Evolutionary conservation across 2,329 filamentous ascomycete species (phyloP).

Genomic region (Pochonia chlamydosporia): DNA sequence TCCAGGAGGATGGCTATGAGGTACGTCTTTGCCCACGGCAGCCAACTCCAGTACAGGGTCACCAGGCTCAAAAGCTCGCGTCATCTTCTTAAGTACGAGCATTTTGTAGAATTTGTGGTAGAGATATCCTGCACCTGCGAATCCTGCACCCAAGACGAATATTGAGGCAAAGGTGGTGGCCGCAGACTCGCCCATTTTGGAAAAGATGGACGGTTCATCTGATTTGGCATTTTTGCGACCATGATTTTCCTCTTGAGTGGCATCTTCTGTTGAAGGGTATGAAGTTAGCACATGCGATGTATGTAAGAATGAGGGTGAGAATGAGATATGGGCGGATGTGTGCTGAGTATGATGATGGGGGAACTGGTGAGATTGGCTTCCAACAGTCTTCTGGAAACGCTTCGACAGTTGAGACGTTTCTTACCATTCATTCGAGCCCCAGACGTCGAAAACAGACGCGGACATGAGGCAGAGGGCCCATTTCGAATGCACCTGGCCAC

Average conservation of each 20-base stretch:
- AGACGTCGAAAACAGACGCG: slow-evolving; percentile 5
- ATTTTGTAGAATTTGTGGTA: slow-evolving; percentile 87
- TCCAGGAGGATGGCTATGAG: slow-evolving; percentile 34
- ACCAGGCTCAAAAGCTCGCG: slow-evolving; percentile 83
- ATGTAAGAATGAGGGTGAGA: too few relatives aligned
- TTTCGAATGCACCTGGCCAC: neutral
- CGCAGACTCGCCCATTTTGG: slow-evolving; percentile 68
- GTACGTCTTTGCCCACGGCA: slow-evolving; percentile 54
- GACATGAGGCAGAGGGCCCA: neutral
- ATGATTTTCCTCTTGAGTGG: neutral
- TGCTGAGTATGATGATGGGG: too few relatives aligned
- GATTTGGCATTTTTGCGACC: slow-evolving; percentile 1
- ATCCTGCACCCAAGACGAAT: slow-evolving; percentile 60
- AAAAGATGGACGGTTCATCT: slow-evolving; percentile 32
- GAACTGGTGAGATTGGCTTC: too few relatives aligned
- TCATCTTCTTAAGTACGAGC: slow-evolving; percentile 87
- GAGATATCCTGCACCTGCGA: slow-evolving; percentile 62
- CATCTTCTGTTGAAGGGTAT: slow-evolving; percentile 1
- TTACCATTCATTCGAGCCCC: slow-evolving; percentile 4
- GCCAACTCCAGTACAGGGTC: slow-evolving; percentile 84
- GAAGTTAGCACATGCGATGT: neutral
- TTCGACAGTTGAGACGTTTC: neutral
- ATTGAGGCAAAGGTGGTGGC: slow-evolving; percentile 73
- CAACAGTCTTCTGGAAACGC: too few relatives aligned
- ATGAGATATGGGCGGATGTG: too few relatives aligned